Evolutionary conservation across 2,329 filamentous ascomycete species (phyloP), one percentile per base, ranked within the genome.

Genomic region (Lecanosticta acicola): DNA sequence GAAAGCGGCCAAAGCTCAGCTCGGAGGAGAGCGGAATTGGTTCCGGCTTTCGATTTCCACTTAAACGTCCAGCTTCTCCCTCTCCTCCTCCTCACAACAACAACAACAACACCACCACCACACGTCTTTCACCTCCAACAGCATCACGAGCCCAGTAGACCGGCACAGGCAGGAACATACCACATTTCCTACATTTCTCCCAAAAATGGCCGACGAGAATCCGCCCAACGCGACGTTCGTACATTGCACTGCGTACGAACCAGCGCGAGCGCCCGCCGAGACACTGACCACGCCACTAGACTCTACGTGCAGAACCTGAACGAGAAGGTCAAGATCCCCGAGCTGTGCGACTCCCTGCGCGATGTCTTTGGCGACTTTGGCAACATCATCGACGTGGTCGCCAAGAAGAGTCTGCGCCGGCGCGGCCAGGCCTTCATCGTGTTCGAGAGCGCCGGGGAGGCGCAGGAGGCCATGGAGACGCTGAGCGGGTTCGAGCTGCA

Each of bases 351-450:
- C 55, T 79, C 86, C 0, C 76, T 98, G 13, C 72, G 70, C 17
- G 81, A 83, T 53, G 77, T 97, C 60, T 97, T 97, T 71, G 82
- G 82, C 53, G 87, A 94, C 67, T 96, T 93, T 68, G 93, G 93
- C 53, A 83, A 75, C 46, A 80, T 95, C 50, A 71, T 94, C 58
- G 89, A 95, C 53, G 80, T 95, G 41, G 79, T 94, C 49, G 87
- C 87, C 36, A 94, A 94, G 73, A 87, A 80, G 54, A 96, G 94
- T 66, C 69, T 97, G 21, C 90, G 87, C 66, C 87, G 88, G 35
- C 96, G 94, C 66, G 93, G 93, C 10, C 93, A 98, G 70, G 93
- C 93, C 0, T 98, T 98, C 64, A 72, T 98, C 40, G 89, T 97
- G 37, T 97, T 89, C 65, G 88, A 94, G 59, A 78, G 75, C 50